A percentile compares a stretch with the other conserved stretches of the same genome.
phyloP scores from a whole-genome alignment of 2,329 filamentous ascomycete genomes.

The Penicillium sp. region DNA sequence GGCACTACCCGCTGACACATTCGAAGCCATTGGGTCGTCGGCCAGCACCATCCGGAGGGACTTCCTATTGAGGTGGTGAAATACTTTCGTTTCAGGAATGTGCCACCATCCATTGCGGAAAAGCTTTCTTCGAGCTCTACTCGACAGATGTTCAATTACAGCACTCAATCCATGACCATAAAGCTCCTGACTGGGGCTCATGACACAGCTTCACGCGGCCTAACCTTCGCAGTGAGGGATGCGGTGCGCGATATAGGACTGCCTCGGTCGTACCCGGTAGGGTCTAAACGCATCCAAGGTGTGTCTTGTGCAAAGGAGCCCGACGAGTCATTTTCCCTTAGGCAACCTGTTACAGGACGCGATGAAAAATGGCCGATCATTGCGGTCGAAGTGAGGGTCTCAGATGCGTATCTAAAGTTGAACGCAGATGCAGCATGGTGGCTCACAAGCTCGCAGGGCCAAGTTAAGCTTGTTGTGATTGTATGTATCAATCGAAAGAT shows the following conservation, averaged over 20 bases:
- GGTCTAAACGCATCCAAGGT: background rate
- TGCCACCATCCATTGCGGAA: background rate
- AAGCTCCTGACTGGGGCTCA: background rate
- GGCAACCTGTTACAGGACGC: too few relatives aligned
- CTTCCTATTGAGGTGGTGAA: background rate
- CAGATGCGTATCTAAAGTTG: too few relatives aligned
- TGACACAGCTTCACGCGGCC: background rate
- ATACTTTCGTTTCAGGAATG: background rate
- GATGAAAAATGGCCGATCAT: too few relatives aligned
- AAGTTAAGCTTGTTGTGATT: too few relatives aligned
- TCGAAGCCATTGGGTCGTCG: background rate
- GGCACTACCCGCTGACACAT: background rate
- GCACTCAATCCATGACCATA: background rate
- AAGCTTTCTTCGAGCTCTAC: background rate
- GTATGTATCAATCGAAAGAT: too few relatives aligned
- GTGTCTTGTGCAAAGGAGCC: background rate
- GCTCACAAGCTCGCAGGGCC: too few relatives aligned
- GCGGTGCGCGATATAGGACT: background rate
- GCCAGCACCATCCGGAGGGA: background rate
- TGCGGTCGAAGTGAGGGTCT: too few relatives aligned
- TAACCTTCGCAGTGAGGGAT: background rate
- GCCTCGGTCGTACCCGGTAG: background rate
- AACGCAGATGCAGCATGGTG: too few relatives aligned
- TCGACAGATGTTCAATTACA: background rate
- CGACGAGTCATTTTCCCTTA: background rate